Conservation (phyloP, 495 filamentous ascomycete species). For the Tetracladium marchalianum region DNA sequence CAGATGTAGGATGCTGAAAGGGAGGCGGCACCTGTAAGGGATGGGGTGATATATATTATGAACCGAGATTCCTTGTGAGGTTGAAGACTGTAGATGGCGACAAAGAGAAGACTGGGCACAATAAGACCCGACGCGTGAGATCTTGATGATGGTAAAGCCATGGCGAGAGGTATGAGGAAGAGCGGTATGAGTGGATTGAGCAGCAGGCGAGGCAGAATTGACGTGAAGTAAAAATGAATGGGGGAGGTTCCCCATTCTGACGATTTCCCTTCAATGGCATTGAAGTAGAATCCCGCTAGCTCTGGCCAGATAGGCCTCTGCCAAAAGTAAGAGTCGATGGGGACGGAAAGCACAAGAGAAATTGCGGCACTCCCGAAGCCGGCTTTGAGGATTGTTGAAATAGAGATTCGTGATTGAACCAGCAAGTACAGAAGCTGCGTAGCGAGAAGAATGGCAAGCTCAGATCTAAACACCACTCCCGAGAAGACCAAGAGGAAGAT, state of each 20-base stretch:
- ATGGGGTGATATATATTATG: constrained; percentile 78
- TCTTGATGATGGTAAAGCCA: constrained; percentile 37
- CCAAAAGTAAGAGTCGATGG: constrained; percentile 90
- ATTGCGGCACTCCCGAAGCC: constrained; percentile 53
- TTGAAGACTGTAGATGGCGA: constrained; percentile 69
- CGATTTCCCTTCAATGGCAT: constrained; percentile 67
- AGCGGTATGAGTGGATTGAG: constrained; percentile 61
- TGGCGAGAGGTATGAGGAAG: constrained; percentile 55
- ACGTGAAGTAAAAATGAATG: constrained; percentile 75
- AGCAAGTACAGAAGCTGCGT: constrained; percentile 49
- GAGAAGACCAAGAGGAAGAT: constrained; percentile 71
- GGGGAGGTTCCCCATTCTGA: constrained; percentile 81
- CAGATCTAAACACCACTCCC: constrained; percentile 82
- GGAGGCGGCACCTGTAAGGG: constrained; percentile 68
- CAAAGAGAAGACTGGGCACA: constrained; percentile 59
- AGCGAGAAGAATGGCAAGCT: constrained; percentile 72
- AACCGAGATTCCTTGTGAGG: constrained; percentile 98
- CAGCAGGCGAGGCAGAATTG: constrained; percentile 72
- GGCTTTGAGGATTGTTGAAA: constrained; percentile 53
- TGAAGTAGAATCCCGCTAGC: constrained; percentile 81
- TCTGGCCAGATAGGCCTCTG: constrained; percentile 85
- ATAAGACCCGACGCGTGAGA: constrained; percentile 40
- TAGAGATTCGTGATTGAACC: constrained; percentile 37
- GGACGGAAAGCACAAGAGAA: constrained; percentile 55
- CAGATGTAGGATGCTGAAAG: constrained; percentile 67